These are phyloP conservation scores for Lathyrus sativus DNA, from an alignment of 306 rosid genomes.

Conservation along the genomic window DNA sequence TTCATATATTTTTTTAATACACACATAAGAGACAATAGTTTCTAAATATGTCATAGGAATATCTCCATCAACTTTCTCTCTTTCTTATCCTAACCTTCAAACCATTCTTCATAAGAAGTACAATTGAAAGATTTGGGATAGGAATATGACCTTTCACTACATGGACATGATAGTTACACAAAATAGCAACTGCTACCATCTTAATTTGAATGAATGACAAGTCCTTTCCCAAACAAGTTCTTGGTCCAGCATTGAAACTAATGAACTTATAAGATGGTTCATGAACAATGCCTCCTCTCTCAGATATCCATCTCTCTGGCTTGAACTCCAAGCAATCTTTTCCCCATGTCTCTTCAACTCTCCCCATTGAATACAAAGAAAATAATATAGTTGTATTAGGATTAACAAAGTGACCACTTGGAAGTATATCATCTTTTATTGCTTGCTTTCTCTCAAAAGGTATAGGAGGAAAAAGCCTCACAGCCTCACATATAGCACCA, in stretches of 20 bases:
- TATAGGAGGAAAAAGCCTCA: constrained; percentile 58
- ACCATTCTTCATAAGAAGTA: constrained; percentile 55
- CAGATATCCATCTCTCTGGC: constrained; percentile 68
- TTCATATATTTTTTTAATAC: too few relatives aligned
- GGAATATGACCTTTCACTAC: constrained; percentile 33
- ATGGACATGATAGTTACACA: constrained; percentile 37
- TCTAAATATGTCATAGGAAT: too few relatives aligned
- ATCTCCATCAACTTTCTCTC: neutral
- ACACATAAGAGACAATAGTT: neutral
- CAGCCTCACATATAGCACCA: constrained; percentile 53
- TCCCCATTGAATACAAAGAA: constrained; percentile 55
- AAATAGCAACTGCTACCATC: constrained; percentile 43
- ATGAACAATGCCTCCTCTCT: constrained; percentile 38
- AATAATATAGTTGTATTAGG: constrained; percentile 23
- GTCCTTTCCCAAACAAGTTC: constrained; percentile 59
- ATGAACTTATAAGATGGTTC: constrained; percentile 55
- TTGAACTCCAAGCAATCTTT: constrained; percentile 57
- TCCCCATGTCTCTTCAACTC: constrained; percentile 58
- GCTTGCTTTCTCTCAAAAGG: constrained; percentile 47
- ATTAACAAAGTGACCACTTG: constrained; percentile 51
- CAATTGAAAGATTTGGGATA: constrained; percentile 35
- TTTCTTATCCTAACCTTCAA: constrained; percentile 45
- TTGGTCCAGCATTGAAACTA: constrained; percentile 59
- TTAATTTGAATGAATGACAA: constrained; percentile 49
- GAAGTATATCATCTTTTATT: constrained; percentile 43